phyloP scores from a whole-genome alignment of 352 stramenopile genomes.

The Globisporangium paroecandrum region DNA sequence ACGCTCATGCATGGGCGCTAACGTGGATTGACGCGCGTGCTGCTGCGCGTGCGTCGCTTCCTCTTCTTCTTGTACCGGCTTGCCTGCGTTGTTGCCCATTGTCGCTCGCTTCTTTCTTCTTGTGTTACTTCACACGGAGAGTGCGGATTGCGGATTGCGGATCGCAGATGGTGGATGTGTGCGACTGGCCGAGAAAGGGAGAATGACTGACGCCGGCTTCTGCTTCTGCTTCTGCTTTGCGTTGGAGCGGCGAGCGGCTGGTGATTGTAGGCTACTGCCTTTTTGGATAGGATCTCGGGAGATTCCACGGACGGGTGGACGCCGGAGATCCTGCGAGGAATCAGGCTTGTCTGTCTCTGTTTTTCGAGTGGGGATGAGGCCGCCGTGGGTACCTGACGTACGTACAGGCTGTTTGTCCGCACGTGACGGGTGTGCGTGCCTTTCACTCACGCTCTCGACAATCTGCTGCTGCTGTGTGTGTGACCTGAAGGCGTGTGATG shows the following conservation, averaged over 20 bases:
- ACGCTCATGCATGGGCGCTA: background rate
- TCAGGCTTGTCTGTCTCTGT: conserved; percentile 2
- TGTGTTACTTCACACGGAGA: background rate
- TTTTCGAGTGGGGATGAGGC: background rate
- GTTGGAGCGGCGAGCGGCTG: background rate
- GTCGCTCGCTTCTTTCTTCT: background rate
- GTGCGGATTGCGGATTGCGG: background rate
- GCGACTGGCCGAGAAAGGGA: background rate
- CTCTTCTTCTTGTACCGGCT: background rate
- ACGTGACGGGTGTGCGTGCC: background rate
- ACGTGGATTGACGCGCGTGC: background rate
- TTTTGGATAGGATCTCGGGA: background rate
- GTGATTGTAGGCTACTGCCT: background rate
- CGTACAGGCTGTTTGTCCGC: background rate
- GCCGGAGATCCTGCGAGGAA: background rate
- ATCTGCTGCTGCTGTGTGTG: background rate
- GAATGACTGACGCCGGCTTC: background rate
- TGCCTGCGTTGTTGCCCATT: conserved; percentile 10
- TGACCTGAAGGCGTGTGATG: background rate
- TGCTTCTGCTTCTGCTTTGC: background rate
- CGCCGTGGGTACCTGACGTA: background rate
- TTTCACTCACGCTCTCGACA: background rate
- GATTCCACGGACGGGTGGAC: conserved; percentile 3
- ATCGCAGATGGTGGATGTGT: background rate
- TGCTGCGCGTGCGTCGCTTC: background rate